Evolutionary conservation across 129 eudicot species (phyloP).

Genomic region (Sambucus nigra): DNA sequence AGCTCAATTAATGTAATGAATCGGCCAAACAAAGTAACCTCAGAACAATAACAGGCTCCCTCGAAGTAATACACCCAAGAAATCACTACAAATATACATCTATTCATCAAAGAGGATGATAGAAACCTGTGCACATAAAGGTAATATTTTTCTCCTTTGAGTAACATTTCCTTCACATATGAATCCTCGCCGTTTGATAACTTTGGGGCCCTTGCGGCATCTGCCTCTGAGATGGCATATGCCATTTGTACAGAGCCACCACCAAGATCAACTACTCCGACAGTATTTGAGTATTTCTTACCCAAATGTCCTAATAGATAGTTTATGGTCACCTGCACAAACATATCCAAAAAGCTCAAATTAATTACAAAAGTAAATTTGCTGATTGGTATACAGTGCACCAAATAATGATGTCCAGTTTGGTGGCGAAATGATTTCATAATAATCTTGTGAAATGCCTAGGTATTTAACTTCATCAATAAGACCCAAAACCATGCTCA

Average conservation of each 20-base stretch:
- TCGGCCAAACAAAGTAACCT: neutral
- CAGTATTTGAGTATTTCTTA: conserved; percentile 57
- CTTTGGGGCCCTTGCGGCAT: conserved; percentile 94
- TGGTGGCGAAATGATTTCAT: neutral
- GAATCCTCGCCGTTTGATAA: conserved; percentile 63
- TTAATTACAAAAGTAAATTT: neutral
- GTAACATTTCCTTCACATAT: conserved; percentile 84
- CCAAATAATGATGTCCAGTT: neutral
- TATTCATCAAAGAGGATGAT: conserved; percentile 3
- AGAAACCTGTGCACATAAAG: conserved; percentile 93
- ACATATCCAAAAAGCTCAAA: conserved; percentile 5
- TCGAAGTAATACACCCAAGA: neutral
- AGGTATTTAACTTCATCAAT: conserved; percentile 2
- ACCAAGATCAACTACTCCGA: conserved; percentile 98
- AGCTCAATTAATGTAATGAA: neutral
- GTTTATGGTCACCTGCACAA: conserved; percentile 85
- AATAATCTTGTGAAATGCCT: neutral
- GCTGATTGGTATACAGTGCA: neutral
- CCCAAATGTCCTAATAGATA: conserved; percentile 75
- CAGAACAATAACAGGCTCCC: neutral
- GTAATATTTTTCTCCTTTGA: conserved; percentile 78
- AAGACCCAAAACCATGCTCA: neutral
- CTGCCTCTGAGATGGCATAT: conserved; percentile 86
- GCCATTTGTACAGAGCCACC: conserved; percentile 99
- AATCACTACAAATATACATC: neutral